Evolutionary conservation across 257 asterid genomes (phyloP).

Genomic region (Mentha longifolia): DNA sequence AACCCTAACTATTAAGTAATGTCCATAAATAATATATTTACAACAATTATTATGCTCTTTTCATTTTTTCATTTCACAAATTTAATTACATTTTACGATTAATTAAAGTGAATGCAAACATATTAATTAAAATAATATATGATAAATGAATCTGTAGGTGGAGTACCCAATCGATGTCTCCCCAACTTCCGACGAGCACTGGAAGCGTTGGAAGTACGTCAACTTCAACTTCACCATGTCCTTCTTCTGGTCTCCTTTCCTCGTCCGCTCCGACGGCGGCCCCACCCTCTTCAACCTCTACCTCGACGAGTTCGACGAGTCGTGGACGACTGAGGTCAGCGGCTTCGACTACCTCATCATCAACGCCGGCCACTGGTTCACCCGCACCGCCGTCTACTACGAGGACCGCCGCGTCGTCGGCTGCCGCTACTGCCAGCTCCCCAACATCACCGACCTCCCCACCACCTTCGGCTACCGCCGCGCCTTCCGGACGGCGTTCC

Average conservation of each 20-base stretch:
- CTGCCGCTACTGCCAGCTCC: conserved; percentile 53
- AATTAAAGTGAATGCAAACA: too few relatives aligned
- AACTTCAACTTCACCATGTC: conserved; percentile 60
- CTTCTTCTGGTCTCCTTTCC: conserved; percentile 55
- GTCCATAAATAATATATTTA: too few relatives aligned
- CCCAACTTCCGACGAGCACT: conserved; percentile 42
- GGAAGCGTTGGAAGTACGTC: conserved; percentile 50
- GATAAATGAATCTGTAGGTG: conserved; percentile 36
- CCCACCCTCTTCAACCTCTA: conserved; percentile 54
- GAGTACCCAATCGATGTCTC: conserved; percentile 62
- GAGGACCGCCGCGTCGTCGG: conserved; percentile 42
- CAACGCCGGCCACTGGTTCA: conserved; percentile 74
- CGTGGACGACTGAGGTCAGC: conserved; percentile 57
- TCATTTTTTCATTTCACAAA: too few relatives aligned
- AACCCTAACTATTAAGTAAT: too few relatives aligned
- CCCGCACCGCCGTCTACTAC: conserved; percentile 50
- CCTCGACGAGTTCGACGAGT: conserved; percentile 59
- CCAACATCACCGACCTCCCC: conserved; percentile 42
- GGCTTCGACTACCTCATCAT: conserved; percentile 55
- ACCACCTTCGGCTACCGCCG: conserved; percentile 46
- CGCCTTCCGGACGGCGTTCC: conserved; percentile 49
- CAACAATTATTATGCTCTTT: too few relatives aligned
- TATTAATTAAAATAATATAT: too few relatives aligned
- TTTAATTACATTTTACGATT: too few relatives aligned
- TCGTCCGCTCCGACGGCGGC: conserved; percentile 48